phyloP scores from a whole-genome alignment of 2,329 filamentous ascomycete species.

The Talaromyces funiculosus region DNA sequence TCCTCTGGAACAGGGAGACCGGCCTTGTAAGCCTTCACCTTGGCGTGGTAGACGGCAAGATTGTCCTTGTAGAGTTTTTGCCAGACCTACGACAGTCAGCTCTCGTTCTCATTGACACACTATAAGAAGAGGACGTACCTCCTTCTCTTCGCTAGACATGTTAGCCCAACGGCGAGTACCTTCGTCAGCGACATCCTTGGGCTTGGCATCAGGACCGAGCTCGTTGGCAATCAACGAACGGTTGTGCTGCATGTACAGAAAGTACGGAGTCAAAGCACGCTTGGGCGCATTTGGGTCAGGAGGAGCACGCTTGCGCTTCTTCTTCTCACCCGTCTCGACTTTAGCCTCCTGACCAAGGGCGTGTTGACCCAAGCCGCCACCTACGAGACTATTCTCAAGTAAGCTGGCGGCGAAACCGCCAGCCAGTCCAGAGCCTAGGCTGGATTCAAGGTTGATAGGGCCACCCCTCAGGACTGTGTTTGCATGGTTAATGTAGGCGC shows the following conservation, averaged over 20 bases:
- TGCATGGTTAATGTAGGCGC: slow-evolving; percentile 82
- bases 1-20: slow-evolving; percentile 41
- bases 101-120: not conserved
- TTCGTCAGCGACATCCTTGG: slow-evolving; percentile 82
- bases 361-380: slow-evolving; percentile 25
- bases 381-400: slow-evolving; percentile 41
- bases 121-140: slow-evolving; percentile 41
- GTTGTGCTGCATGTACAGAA: slow-evolving; percentile 87
- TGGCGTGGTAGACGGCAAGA: slow-evolving; percentile 52
- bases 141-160: slow-evolving; percentile 69
- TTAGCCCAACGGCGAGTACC: slow-evolving; percentile 79
- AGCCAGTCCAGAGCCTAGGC: slow-evolving; percentile 26
- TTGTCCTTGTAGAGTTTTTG: slow-evolving; percentile 54
- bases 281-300: slow-evolving; percentile 93
- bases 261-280: slow-evolving; percentile 88
- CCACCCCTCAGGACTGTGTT: slow-evolving; percentile 70
- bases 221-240: slow-evolving; percentile 76
- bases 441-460: slow-evolving; percentile 38
- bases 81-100: slow-evolving; percentile 40
- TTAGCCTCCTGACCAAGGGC: slow-evolving; percentile 30
- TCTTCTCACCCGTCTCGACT: slow-evolving; percentile 60
- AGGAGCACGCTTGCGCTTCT: slow-evolving; percentile 82
- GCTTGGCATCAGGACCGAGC: slow-evolving; percentile 67
- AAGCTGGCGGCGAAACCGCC: slow-evolving; percentile 40
- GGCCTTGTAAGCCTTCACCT: slow-evolving; percentile 53